Percentiles rank a stretch among this genome's conserved stretches.
Conservation (phyloP, 2,329 filamentous ascomycete genomes). For the Thielaviopsis punctulata region DNA sequence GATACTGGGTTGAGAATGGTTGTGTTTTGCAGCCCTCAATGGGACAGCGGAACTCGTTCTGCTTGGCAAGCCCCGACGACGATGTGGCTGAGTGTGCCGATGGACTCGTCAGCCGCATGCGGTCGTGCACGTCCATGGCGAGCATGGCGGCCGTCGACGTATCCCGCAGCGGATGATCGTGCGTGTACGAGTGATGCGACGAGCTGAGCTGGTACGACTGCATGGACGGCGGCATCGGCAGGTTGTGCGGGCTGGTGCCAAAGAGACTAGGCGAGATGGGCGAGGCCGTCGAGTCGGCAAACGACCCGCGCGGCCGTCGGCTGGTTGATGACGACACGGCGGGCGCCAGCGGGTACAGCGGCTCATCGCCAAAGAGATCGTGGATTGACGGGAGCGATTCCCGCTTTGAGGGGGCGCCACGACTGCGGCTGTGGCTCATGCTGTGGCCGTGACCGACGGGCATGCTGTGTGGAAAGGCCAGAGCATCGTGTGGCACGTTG, state of each 20-base stretch:
- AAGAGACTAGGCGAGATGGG: slow-evolving; percentile 2
- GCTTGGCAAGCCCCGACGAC: background rate
- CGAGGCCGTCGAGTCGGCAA: slow-evolving; percentile 2
- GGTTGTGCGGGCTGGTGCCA: slow-evolving; percentile 7
- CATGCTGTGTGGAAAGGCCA: slow-evolving; percentile 1
- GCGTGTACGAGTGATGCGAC: slow-evolving; percentile 3
- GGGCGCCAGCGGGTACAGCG: background rate
- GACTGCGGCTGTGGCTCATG: background rate
- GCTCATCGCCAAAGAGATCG: slow-evolving; percentile 4
- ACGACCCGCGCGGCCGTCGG: slow-evolving; percentile 1
- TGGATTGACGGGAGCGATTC: slow-evolving; percentile 4
- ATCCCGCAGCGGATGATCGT: background rate
- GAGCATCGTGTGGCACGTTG: background rate
- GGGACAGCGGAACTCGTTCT: slow-evolving; percentile 6
- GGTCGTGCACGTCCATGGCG: slow-evolving; percentile 1
- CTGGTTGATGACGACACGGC: background rate
- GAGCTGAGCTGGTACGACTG: slow-evolving; percentile 9
- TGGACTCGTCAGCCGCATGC: slow-evolving; percentile 5
- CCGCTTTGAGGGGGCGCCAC: background rate
- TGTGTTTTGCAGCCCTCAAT: slow-evolving; percentile 46
- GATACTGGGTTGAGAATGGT: slow-evolving; percentile 61
- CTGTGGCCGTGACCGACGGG: background rate
- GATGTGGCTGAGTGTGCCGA: background rate
- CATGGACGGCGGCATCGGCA: background rate
- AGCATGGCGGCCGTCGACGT: background rate